These are phyloP conservation scores for Cornus florida DNA, from an alignment of 148 eudicot species.

Conservation along the genomic window DNA sequence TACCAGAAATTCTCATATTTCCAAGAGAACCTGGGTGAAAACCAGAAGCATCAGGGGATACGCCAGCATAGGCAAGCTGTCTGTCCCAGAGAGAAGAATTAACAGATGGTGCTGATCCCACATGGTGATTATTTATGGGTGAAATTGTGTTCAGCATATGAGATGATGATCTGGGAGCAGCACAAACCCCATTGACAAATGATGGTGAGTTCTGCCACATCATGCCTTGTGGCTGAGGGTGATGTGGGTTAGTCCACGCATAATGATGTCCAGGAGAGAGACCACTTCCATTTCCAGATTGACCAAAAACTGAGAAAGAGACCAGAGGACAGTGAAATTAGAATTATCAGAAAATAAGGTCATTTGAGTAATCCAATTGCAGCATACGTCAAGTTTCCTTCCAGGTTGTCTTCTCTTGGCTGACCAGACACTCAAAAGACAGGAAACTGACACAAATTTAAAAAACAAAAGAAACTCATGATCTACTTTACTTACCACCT, in stretches of 20 bases:
- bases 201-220: slow-evolving; percentile 59
- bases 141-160: slow-evolving; percentile 41
- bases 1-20: slow-evolving; percentile 47
- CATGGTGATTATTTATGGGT: slow-evolving; percentile 46
- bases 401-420: not conserved
- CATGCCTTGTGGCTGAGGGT: slow-evolving; percentile 36
- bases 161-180: slow-evolving; percentile 43
- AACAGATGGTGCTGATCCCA: slow-evolving; percentile 59
- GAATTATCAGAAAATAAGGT: not conserved
- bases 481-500: slow-evolving; percentile 28
- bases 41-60: slow-evolving; percentile 50
- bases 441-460: too few relatives aligned
- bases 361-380: not conserved
- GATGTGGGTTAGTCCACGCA: slow-evolving; percentile 50
- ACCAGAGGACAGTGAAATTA: not conserved
- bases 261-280: slow-evolving; percentile 42
- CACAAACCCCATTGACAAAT: slow-evolving; percentile 38
- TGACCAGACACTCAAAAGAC: too few relatives aligned
- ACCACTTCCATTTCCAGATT: slow-evolving; percentile 44
- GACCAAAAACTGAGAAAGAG: slow-evolving; percentile 37
- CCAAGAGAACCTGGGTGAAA: slow-evolving; percentile 59
- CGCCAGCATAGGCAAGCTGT: slow-evolving; percentile 40
- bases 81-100: slow-evolving; percentile 64
- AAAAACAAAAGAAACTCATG: not conserved
- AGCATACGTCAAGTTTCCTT: not conserved